Evolutionary conservation across 345 rosid genomes (phyloP).

Genomic region (Brassica cretica): DNA sequence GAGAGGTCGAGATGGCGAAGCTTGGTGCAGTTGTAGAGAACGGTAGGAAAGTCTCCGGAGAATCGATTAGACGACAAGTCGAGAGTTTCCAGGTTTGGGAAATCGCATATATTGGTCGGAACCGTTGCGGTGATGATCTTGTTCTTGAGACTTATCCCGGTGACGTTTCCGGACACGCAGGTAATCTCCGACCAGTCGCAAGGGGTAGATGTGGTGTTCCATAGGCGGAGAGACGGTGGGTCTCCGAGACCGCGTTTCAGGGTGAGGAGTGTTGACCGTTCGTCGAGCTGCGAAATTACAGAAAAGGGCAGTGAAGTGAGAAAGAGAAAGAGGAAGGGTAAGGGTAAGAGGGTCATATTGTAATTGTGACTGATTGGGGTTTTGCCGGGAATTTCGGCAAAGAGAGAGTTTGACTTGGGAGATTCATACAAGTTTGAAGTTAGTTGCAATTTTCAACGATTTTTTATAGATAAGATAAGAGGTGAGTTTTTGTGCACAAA

Average conservation of each 20-base stretch:
- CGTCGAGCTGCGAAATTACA: constrained; percentile 53
- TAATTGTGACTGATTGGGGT: not conserved
- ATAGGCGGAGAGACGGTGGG: constrained; percentile 54
- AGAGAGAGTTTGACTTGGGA: constrained; percentile 7
- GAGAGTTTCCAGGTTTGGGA: constrained; percentile 52
- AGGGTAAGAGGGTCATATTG: constrained; percentile 44
- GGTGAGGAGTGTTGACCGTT: constrained; percentile 53
- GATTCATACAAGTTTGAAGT: not conserved
- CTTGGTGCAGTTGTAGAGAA: constrained; percentile 61
- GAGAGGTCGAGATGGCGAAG: constrained; percentile 63
- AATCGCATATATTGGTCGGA: constrained; percentile 64
- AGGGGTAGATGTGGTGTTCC: constrained; percentile 65
- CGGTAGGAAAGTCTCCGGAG: constrained; percentile 60
- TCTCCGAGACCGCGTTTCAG: constrained; percentile 58
- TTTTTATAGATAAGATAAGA: not conserved
- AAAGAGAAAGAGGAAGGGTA: constrained; percentile 26
- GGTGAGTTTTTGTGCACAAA: too few relatives aligned
- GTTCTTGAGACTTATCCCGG: constrained; percentile 37
- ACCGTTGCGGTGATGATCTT: constrained; percentile 46
- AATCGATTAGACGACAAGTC: constrained; percentile 51
- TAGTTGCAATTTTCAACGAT: not conserved
- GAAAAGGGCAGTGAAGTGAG: constrained; percentile 42
- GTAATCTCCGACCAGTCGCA: constrained; percentile 62
- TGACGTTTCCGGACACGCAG: constrained; percentile 52
- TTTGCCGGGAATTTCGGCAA: constrained; percentile 35